Conservation (phyloP, 768 basidiomycete genomes). For the Rossbeevera mucosa region DNA sequence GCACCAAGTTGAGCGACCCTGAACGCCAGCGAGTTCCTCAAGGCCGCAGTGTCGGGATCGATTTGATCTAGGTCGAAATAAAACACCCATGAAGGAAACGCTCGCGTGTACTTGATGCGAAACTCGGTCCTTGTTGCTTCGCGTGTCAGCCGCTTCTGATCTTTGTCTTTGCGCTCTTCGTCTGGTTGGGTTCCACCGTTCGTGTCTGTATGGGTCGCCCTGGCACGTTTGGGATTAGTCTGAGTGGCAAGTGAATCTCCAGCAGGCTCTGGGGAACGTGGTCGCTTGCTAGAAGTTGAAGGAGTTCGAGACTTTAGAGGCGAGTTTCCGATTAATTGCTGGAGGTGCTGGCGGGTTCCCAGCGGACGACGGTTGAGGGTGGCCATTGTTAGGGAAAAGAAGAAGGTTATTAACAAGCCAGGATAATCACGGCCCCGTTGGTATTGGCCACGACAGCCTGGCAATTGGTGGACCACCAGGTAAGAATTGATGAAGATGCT, state of each 20-base stretch:
- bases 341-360: slow-evolving; percentile 38
- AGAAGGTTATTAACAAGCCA: neutral
- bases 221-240: slow-evolving; percentile 42
- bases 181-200: slow-evolving; percentile 25
- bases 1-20: slow-evolving; percentile 68
- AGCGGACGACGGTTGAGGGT: slow-evolving; percentile 47
- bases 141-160: slow-evolving; percentile 46
- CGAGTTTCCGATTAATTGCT: slow-evolving; percentile 31
- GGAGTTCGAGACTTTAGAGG: slow-evolving; percentile 34
- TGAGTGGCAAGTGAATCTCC: slow-evolving; percentile 28
- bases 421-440: slow-evolving; percentile 1
- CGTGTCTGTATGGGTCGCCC: slow-evolving; percentile 27
- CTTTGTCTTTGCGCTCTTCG: slow-evolving; percentile 41
- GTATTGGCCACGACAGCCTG: slow-evolving; percentile 1
- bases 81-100: slow-evolving; percentile 82
- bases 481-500: slow-evolving; percentile 3
- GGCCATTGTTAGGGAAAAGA: slow-evolving; percentile 34
- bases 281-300: slow-evolving; percentile 39
- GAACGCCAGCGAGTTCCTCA: slow-evolving; percentile 42
- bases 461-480: neutral
- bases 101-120: slow-evolving; percentile 75
- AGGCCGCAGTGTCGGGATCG: slow-evolving; percentile 33
- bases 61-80: slow-evolving; percentile 70
- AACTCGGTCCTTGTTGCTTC: slow-evolving; percentile 66
- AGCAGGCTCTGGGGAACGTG: slow-evolving; percentile 47